Conservation (phyloP, 2,329 filamentous ascomycete genomes). For the Mycocentrospora acerina region DNA sequence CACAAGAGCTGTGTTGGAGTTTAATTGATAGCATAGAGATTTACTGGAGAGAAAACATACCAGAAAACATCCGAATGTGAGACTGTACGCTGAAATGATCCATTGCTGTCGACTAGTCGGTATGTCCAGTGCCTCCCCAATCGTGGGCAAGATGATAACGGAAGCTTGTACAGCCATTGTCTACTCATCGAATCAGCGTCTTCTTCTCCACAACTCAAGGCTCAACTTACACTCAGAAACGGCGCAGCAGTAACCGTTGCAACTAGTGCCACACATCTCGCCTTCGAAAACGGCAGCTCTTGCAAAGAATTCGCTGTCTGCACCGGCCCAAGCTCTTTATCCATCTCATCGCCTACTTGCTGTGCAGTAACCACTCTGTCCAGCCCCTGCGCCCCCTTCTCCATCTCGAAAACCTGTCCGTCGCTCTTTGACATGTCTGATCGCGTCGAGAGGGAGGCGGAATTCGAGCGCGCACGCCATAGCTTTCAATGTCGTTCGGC, state of each 20-base stretch:
- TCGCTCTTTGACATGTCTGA: not conserved
- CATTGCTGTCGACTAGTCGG: conserved; percentile 64
- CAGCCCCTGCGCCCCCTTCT: conserved; percentile 1
- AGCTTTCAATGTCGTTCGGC: no score
- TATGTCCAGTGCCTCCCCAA: conserved; percentile 58
- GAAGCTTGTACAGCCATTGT: conserved; percentile 60
- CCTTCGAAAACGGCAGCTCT: conserved; percentile 32
- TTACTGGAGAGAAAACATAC: conserved; percentile 7
- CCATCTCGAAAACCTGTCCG: not conserved
- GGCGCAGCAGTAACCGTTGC: conserved; percentile 29
- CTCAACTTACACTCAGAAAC: conserved; percentile 33
- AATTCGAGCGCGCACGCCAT: not conserved
- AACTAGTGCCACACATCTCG: conserved; percentile 32
- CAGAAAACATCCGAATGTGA: conserved; percentile 68
- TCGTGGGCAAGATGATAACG: conserved; percentile 65
- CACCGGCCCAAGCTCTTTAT: conserved; percentile 7
- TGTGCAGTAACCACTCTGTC: conserved; percentile 3
- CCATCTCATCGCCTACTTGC: not conserved
- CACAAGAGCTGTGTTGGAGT: conserved; percentile 53
- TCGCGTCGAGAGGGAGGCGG: not conserved
- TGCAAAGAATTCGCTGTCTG: conserved; percentile 6
- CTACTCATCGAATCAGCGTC: conserved; percentile 27
- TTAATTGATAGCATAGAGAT: not conserved
- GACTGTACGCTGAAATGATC: conserved; percentile 66
- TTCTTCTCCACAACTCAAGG: not conserved